Conservation (phyloP, 2,329 filamentous ascomycete species). For the Fusarium chlamydosporum region DNA sequence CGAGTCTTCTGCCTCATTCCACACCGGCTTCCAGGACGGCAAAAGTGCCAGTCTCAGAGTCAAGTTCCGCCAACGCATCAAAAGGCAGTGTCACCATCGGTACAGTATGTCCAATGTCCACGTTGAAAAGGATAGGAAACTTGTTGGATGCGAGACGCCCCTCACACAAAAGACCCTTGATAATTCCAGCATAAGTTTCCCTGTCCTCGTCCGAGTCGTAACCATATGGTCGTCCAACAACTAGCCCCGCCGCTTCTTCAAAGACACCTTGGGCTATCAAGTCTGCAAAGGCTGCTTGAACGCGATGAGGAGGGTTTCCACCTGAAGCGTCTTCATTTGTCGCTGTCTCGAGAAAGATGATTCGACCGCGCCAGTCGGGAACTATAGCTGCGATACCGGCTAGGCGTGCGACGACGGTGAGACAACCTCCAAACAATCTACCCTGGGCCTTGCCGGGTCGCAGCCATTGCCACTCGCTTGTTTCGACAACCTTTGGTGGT, state of each 20-base stretch:
- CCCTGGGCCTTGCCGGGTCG: constrained; percentile 57
- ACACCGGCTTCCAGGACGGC: constrained; percentile 50
- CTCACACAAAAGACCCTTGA: constrained; percentile 56
- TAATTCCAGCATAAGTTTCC: constrained; percentile 50
- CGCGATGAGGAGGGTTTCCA: constrained; percentile 46
- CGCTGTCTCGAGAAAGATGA: constrained; percentile 61
- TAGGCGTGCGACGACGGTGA: constrained; percentile 59
- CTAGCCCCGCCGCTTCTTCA: constrained; percentile 58
- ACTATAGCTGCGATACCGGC: constrained; percentile 53
- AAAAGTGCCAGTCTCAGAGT: constrained; percentile 58
- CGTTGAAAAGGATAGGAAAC: constrained; percentile 60
- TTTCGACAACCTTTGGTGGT: constrained; percentile 50
- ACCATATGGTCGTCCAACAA: constrained; percentile 60
- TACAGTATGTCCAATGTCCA: constrained; percentile 61
- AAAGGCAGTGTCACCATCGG: constrained; percentile 60
- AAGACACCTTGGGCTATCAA: constrained; percentile 60
- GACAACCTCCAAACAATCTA: constrained; percentile 60
- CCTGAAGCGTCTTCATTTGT: constrained; percentile 49
- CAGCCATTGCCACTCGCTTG: constrained; percentile 57
- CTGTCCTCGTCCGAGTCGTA: constrained; percentile 55
- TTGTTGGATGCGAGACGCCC: constrained; percentile 49
- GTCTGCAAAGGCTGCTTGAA: constrained; percentile 57
- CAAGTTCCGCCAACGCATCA: constrained; percentile 56
- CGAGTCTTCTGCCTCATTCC: background rate
- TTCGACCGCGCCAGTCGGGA: constrained; percentile 57